Percentiles rank a stretch among this genome's conserved stretches.
Conservation (phyloP, 1,284 basidiomycete species). For the Cutaneotrichosporon dermatis region DNA sequence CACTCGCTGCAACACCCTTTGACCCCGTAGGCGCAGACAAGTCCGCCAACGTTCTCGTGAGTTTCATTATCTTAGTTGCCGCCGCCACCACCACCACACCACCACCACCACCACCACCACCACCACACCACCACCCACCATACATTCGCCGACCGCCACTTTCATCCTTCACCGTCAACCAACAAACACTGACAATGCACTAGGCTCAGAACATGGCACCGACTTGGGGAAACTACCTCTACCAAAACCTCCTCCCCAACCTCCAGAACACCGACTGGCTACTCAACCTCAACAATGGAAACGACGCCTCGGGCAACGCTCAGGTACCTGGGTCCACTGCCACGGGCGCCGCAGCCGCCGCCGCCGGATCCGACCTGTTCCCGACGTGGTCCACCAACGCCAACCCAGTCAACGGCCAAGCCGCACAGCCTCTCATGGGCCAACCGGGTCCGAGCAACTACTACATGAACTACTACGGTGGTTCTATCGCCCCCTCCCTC, state of each 20-base stretch:
- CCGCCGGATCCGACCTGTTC: constrained; percentile 18
- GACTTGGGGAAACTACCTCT: constrained; percentile 44
- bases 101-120: neutral
- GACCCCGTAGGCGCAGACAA: constrained; percentile 10
- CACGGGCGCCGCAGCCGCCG: constrained; percentile 1
- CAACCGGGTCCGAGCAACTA: constrained; percentile 14
- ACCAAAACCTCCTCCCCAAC: constrained; percentile 38
- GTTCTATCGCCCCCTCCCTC: constrained; percentile 33
- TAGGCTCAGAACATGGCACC: constrained; percentile 23
- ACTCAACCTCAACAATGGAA: constrained; percentile 26
- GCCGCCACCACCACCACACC: neutral
- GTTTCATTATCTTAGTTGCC: neutral
- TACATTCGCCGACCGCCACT: neutral
- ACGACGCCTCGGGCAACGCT: constrained; percentile 3
- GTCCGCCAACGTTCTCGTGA: constrained; percentile 13
- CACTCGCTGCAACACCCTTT: constrained; percentile 9
- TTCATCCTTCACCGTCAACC: too few relatives aligned
- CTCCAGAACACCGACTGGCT: constrained; percentile 22
- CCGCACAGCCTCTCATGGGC: constrained; percentile 8
- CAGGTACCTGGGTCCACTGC: neutral
- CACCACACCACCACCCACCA: neutral
- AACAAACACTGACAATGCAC: constrained; percentile 3
- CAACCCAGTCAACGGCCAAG: constrained; percentile 1
- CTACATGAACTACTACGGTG: constrained; percentile 17
- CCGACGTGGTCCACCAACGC: constrained; percentile 9